Evolutionary conservation across 495 filamentous ascomycete species (phyloP).

Genomic region (Penicillium cataractarum): DNA sequence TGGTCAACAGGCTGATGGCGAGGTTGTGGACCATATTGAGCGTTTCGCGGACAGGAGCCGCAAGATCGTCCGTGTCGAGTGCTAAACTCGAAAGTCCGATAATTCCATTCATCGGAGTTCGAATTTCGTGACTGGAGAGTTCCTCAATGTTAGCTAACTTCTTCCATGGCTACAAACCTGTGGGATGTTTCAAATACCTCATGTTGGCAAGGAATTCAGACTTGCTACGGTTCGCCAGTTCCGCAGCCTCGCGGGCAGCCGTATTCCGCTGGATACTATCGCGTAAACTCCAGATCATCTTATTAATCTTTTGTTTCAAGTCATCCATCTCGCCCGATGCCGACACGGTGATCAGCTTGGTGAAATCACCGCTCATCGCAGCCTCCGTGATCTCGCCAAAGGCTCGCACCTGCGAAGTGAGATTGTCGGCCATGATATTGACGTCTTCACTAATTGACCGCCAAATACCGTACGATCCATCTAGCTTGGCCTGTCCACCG

Average conservation of each 20-base stretch:
- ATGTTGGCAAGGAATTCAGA: slow-evolving; percentile 73
- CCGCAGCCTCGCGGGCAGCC: slow-evolving; percentile 53
- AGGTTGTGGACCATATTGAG: slow-evolving; percentile 92
- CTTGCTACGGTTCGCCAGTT: slow-evolving; percentile 63
- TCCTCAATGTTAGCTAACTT: background rate
- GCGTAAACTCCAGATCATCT: slow-evolving; percentile 87
- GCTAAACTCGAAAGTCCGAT: slow-evolving; percentile 78
- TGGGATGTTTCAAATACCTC: slow-evolving; percentile 76
- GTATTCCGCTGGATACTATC: slow-evolving; percentile 53
- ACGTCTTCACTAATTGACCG: slow-evolving; percentile 87
- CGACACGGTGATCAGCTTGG: slow-evolving; percentile 85
- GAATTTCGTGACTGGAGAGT: slow-evolving; percentile 67
- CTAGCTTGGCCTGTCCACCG: slow-evolving; percentile 86
- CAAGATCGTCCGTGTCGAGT: slow-evolving; percentile 65
- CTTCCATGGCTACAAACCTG: slow-evolving; percentile 32
- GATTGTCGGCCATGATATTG: slow-evolving; percentile 81
- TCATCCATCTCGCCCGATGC: slow-evolving; percentile 97
- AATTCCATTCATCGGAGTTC: slow-evolving; percentile 75
- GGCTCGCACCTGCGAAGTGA: slow-evolving; percentile 87
- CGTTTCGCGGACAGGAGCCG: slow-evolving; percentile 81
- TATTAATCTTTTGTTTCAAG: slow-evolving; percentile 91
- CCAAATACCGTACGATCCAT: slow-evolving; percentile 93
- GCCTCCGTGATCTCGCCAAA: slow-evolving; percentile 93
- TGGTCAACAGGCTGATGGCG: slow-evolving; percentile 73
- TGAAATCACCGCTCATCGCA: slow-evolving; percentile 86